Evolutionary conservation across 2,329 filamentous ascomycete genomes (phyloP).

Genomic region (Colletotrichum sp.): DNA sequence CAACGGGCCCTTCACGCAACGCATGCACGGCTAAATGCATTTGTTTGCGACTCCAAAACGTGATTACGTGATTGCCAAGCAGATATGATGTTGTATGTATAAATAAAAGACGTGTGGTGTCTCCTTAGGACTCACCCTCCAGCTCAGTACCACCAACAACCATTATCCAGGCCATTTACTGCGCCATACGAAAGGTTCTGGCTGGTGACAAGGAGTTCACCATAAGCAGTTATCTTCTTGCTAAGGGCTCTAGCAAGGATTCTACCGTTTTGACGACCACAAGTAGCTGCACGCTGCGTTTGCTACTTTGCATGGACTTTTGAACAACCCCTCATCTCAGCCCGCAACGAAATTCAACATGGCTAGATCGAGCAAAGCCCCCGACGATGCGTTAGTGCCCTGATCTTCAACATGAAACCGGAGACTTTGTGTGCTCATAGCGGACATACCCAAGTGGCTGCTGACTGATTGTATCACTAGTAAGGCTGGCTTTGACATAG

Average conservation of each 20-base stretch:
- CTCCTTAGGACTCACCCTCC: background rate
- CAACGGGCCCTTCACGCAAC: background rate
- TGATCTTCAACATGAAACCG: background rate
- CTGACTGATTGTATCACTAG: background rate
- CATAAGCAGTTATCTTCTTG: background rate
- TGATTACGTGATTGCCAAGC: background rate
- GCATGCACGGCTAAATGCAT: background rate
- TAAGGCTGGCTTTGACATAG: constrained; percentile 13
- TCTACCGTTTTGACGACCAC: background rate
- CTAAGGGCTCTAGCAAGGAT: background rate
- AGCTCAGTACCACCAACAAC: background rate
- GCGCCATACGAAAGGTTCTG: background rate
- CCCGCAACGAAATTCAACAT: background rate
- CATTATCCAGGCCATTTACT: background rate
- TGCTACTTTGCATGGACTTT: background rate
- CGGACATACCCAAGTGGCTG: background rate
- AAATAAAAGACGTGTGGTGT: background rate
- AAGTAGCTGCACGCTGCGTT: background rate
- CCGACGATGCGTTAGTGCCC: background rate
- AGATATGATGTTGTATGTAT: background rate
- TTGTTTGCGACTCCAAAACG: background rate
- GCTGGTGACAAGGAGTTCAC: background rate
- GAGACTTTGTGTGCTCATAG: background rate
- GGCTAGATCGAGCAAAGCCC: background rate
- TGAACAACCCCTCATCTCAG: background rate